A percentile compares a stretch with the other conserved stretches of the same genome.
These are phyloP conservation scores for Citrus mangshanensis DNA, from an alignment of 345 rosid species.

Conservation along the genomic window DNA sequence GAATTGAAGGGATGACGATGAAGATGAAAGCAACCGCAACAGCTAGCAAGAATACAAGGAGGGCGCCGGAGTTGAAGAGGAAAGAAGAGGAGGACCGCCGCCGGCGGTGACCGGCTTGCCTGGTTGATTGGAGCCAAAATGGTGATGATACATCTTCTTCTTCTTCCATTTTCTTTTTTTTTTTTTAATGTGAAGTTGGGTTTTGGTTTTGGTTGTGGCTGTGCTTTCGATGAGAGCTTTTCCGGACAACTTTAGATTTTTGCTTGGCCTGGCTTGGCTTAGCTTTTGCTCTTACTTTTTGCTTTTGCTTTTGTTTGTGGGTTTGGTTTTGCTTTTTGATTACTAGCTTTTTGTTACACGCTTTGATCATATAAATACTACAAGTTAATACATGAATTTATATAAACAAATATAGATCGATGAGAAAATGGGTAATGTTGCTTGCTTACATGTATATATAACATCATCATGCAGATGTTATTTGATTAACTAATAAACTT, in stretches of 20 bases:
- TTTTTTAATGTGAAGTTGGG: neutral
- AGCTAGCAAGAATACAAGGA: conserved; percentile 29
- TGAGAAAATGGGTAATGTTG: too few species aligned
- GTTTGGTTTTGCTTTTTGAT: neutral
- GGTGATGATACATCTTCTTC: conserved; percentile 56
- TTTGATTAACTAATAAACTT: too few species aligned
- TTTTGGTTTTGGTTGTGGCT: neutral
- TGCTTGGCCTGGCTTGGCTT: neutral
- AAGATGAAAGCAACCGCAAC: conserved; percentile 32
- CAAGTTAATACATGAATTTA: neutral
- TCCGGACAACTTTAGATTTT: neutral
- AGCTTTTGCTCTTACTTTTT: neutral
- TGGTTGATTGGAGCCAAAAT: conserved; percentile 64
- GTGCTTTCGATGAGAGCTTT: conserved; percentile 1
- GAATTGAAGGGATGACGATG: conserved; percentile 47
- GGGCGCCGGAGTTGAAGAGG: conserved; percentile 45
- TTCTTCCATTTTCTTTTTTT: conserved; percentile 37
- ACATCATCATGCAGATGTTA: too few species aligned
- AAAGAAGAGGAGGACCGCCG: conserved; percentile 31
- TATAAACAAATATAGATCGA: too few species aligned
- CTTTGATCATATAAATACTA: neutral
- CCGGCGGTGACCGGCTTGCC: conserved; percentile 25
- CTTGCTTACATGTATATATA: too few species aligned
- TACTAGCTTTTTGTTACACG: neutral
- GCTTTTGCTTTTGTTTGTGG: neutral